Conservation (phyloP, 2,329 filamentous ascomycete species). For the Exophiala sp. region DNA sequence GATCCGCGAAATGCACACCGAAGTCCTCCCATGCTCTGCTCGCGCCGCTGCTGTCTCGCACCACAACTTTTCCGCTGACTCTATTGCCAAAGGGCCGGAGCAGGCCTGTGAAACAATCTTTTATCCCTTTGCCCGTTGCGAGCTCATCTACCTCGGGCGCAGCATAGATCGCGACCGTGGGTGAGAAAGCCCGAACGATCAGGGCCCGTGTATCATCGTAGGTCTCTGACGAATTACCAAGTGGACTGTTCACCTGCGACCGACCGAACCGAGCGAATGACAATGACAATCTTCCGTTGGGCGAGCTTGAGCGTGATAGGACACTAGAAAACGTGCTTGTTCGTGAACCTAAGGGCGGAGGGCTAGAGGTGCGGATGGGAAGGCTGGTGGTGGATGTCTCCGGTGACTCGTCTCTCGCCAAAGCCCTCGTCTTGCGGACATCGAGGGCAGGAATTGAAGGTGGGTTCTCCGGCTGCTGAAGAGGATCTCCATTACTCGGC, state of each 20-base stretch:
- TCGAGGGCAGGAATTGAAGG: conserved; percentile 56
- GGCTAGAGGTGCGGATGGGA: conserved; percentile 58
- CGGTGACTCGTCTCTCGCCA: conserved; percentile 50
- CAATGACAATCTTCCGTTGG: conserved; percentile 58
- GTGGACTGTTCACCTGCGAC: conserved; percentile 42
- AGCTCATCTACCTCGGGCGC: conserved; percentile 81
- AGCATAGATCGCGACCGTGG: conserved; percentile 82
- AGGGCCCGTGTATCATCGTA: conserved; percentile 59
- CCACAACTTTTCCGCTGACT: conserved; percentile 80
- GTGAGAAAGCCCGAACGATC: conserved; percentile 80
- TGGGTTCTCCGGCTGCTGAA: conserved; percentile 18
- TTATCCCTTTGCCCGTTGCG: conserved; percentile 77
- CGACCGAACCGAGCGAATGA: conserved; percentile 50
- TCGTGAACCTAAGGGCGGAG: conserved; percentile 53
- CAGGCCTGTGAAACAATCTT: conserved; percentile 76
- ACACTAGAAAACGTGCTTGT: conserved; percentile 65
- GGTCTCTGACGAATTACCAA: conserved; percentile 52
- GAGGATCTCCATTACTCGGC: conserved; percentile 26
- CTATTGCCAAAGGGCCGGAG: conserved; percentile 87
- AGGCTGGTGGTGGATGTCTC: conserved; percentile 53
- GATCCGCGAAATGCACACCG: conserved; percentile 75
- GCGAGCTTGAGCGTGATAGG: conserved; percentile 65
- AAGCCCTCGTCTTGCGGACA: conserved; percentile 58
- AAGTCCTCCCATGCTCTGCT: conserved; percentile 86
- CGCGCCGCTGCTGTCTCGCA: conserved; percentile 83